Percentiles rank a stretch among this genome's conserved stretches.
Conservation (phyloP, 2,329 filamentous ascomycete species). For the Fusarium sp. region DNA sequence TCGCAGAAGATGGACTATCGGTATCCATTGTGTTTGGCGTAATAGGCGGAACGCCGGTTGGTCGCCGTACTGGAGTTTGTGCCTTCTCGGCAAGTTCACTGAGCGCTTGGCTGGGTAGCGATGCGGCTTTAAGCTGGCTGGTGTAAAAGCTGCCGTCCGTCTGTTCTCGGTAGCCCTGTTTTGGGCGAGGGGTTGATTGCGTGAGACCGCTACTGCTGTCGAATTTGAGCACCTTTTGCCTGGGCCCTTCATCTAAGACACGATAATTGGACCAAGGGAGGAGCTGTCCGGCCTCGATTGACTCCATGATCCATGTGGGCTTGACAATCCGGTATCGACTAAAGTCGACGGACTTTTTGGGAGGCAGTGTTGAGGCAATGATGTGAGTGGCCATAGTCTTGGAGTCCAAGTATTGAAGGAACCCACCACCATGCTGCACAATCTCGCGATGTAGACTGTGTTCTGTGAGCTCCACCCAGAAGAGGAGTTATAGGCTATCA, state of each 20-base stretch:
- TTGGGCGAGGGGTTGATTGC: slow-evolving; percentile 68
- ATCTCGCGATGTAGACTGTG: slow-evolving; percentile 80
- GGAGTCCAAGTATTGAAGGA: slow-evolving; percentile 92
- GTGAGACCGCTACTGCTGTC: slow-evolving; percentile 73
- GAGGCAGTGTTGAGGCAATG: slow-evolving; percentile 88
- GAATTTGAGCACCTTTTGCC: slow-evolving; percentile 80
- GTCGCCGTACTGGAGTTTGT: slow-evolving; percentile 33
- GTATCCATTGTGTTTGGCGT: neutral
- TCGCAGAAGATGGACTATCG: slow-evolving; percentile 1
- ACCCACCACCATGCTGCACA: slow-evolving; percentile 92
- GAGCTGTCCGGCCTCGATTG: slow-evolving; percentile 81
- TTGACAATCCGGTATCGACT: slow-evolving; percentile 90
- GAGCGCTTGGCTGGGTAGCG: slow-evolving; percentile 43
- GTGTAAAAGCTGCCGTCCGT: slow-evolving; percentile 87
- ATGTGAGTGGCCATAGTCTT: slow-evolving; percentile 98
- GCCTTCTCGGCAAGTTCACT: slow-evolving; percentile 46
- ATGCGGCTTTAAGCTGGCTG: slow-evolving; percentile 68
- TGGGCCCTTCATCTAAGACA: slow-evolving; percentile 84
- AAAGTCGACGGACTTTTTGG: slow-evolving; percentile 93
- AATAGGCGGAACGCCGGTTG: neutral
- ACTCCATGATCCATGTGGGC: slow-evolving; percentile 94
- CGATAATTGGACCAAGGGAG: slow-evolving; percentile 89
- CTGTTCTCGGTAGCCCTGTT: slow-evolving; percentile 81
- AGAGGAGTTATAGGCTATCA: neutral
- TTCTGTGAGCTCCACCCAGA: slow-evolving; percentile 22